Evolutionary conservation across 768 basidiomycete species (phyloP).

Genomic region (Rhizopogon vulgaris): DNA sequence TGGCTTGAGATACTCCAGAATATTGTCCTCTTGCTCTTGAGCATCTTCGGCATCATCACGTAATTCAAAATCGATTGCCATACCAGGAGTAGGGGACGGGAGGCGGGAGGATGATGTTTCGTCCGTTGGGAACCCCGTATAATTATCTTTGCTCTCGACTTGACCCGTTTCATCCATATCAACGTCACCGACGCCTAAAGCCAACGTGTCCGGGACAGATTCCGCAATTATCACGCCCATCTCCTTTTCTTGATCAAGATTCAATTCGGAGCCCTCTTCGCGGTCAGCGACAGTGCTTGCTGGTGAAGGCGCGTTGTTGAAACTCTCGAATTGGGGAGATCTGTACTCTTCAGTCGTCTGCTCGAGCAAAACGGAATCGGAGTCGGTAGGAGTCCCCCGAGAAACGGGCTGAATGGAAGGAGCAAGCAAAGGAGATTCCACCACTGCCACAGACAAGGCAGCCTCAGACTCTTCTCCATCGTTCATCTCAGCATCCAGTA

Average conservation of each 20-base stretch:
- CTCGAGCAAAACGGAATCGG: background rate
- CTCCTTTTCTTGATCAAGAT: background rate
- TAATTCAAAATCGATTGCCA: background rate
- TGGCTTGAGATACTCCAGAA: slow-evolving; percentile 54
- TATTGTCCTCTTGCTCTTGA: slow-evolving; percentile 29
- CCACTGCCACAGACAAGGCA: background rate
- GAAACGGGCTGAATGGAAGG: background rate
- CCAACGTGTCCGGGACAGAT: background rate
- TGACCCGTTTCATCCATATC: background rate
- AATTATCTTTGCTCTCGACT: background rate
- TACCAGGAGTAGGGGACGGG: background rate
- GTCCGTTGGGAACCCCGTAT: background rate
- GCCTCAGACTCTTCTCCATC: background rate
- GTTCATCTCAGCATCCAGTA: background rate
- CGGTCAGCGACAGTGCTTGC: background rate
- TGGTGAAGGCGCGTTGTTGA: background rate
- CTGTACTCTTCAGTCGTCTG: slow-evolving; percentile 1
- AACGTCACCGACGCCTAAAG: background rate
- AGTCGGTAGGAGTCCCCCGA: background rate
- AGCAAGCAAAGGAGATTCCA: background rate
- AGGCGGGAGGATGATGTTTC: background rate
- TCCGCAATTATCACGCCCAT: no score
- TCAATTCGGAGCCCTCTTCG: background rate
- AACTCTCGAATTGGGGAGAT: slow-evolving; percentile 1
- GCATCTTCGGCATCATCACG: slow-evolving; percentile 31